phyloP scores from a whole-genome alignment of 768 basidiomycete genomes.

The Tephrocybe sp. region DNA sequence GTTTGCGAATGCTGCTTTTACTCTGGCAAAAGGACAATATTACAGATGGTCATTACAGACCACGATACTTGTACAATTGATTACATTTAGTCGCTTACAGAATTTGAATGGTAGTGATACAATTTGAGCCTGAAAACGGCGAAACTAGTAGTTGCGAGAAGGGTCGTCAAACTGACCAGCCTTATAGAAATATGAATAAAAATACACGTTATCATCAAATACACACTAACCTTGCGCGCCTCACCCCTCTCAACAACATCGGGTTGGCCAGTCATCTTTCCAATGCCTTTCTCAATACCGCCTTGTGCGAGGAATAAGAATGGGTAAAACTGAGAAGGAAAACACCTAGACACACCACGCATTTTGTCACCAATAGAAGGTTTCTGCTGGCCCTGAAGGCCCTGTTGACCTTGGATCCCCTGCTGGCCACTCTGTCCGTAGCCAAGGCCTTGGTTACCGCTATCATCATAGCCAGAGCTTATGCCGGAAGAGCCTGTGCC shows the following conservation, averaged over 20 bases:
- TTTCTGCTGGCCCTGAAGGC: constrained; percentile 2
- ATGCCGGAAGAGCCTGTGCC: constrained; percentile 4
- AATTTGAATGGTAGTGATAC: neutral
- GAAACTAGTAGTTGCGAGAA: neutral
- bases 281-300: constrained; percentile 20
- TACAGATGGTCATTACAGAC: neutral
- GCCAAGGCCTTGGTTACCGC: constrained; percentile 5
- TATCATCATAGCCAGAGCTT: constrained; percentile 3
- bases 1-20: neutral
- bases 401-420: neutral
- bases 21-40: neutral
- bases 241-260: constrained; percentile 20
- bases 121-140: too few species aligned
- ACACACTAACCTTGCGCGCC: constrained; percentile 9
- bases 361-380: constrained; percentile 21
- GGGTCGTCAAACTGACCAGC: constrained; percentile 4
- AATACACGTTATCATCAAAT: neutral
- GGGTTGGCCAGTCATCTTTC: constrained; percentile 20
- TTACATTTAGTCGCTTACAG: neutral
- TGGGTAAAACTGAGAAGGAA: neutral
- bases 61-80: neutral
- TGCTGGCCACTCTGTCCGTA: constrained; percentile 1
- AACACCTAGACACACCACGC: constrained; percentile 9
- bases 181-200: neutral
- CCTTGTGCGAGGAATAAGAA: constrained; percentile 4